Conservation (phyloP, 805 yeast species). For the Candida manassasensis region DNA sequence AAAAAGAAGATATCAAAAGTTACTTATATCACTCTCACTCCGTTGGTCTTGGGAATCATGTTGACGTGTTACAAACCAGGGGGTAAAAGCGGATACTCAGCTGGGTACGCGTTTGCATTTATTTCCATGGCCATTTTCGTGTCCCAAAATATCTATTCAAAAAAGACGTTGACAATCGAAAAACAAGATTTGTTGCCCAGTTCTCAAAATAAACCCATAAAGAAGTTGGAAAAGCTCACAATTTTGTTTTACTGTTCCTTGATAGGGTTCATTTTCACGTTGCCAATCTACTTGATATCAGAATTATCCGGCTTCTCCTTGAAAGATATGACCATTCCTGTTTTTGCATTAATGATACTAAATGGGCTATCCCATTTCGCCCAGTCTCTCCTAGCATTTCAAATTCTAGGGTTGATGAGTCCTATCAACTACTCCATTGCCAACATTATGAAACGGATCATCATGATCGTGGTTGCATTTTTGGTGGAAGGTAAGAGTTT, state of each 20-base stretch:
- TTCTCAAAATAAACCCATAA: constrained; percentile 10
- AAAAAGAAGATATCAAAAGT: constrained; percentile 50
- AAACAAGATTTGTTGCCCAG: constrained; percentile 19
- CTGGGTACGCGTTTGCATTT: constrained; percentile 49
- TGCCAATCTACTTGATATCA: constrained; percentile 59
- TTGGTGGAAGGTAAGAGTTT: constrained; percentile 49
- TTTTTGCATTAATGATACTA: constrained; percentile 40
- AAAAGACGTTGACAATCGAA: constrained; percentile 56
- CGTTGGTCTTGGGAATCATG: constrained; percentile 82
- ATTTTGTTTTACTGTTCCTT: constrained; percentile 68
- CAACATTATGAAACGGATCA: constrained; percentile 68
- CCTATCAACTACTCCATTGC: constrained; percentile 80
- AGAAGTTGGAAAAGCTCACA: constrained; percentile 63
- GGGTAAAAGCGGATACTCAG: constrained; percentile 17
- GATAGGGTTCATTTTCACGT: constrained; percentile 61
- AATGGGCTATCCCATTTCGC: constrained; percentile 69
- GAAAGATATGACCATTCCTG: constrained; percentile 25
- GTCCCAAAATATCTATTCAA: constrained; percentile 77
- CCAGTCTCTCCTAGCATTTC: constrained; percentile 73
- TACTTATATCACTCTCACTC: constrained; percentile 76
- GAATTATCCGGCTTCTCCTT: constrained; percentile 41
- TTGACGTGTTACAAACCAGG: constrained; percentile 58
- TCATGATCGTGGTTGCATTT: constrained; percentile 63
- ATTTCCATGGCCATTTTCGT: constrained; percentile 66
- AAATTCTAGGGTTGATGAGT: constrained; percentile 63